Evolutionary conservation across 345 rosid species (phyloP).

Genomic region (Aethionema arabicum): DNA sequence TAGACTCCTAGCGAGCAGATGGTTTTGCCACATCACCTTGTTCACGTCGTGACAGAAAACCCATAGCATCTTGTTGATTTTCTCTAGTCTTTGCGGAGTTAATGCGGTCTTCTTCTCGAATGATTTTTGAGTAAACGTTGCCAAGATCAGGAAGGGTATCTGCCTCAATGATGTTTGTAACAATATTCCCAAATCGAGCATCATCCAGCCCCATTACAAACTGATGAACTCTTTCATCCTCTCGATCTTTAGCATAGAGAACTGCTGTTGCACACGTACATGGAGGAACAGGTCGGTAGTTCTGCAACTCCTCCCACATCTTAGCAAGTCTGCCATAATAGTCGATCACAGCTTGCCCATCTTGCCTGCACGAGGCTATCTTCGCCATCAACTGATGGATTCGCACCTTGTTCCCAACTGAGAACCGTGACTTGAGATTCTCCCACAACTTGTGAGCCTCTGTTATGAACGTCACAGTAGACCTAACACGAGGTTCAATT

Average conservation of each 20-base stretch:
- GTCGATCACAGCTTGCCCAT: background rate
- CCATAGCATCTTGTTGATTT: background rate
- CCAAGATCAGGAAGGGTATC: background rate
- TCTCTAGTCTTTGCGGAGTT: background rate
- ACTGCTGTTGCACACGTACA: background rate
- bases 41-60: background rate
- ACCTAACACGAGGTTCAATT: background rate
- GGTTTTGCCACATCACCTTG: too few relatives aligned
- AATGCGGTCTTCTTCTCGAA: background rate
- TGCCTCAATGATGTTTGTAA: background rate
- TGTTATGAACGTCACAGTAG: background rate
- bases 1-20: background rate
- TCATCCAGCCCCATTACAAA: background rate
- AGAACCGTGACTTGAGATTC: background rate
- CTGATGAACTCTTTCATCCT: background rate
- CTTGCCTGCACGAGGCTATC: background rate
- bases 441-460: slow-evolving; percentile 4
- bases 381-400: background rate
- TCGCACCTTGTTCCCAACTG: background rate
- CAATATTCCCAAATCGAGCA: background rate
- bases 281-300: background rate
- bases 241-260: background rate
- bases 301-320: background rate
- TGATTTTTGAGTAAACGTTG: background rate
- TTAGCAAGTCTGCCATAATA: background rate